A percentile compares a stretch with the other conserved stretches of the same genome.
Conservation (phyloP, 768 basidiomycete species). For the Tricholoma terreum region DNA sequence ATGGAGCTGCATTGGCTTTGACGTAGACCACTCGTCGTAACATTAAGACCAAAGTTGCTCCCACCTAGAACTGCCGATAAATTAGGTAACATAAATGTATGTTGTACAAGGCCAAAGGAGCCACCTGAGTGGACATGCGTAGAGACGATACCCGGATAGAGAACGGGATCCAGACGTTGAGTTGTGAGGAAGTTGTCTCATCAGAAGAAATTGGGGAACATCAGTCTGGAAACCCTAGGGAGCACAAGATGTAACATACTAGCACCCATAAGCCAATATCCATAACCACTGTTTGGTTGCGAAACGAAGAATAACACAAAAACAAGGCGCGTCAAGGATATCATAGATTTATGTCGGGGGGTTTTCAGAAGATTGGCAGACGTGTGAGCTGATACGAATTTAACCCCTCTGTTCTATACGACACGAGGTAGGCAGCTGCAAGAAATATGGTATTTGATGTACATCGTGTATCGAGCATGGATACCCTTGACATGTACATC, state of each 20-base stretch:
- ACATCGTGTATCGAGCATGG: too few relatives aligned
- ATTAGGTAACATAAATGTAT: not conserved
- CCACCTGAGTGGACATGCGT: constrained; percentile 33
- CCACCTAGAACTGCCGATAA: constrained; percentile 31
- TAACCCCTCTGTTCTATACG: too few relatives aligned
- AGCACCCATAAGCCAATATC: constrained; percentile 30
- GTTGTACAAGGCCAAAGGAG: not conserved
- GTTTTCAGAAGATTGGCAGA: too few relatives aligned
- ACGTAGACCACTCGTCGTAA: constrained; percentile 27
- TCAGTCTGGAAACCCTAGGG: not conserved
- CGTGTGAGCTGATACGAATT: too few relatives aligned
- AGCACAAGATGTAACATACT: constrained; percentile 17
- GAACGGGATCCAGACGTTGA: constrained; percentile 37
- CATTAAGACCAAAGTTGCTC: constrained; percentile 34
- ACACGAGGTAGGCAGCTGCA: too few relatives aligned
- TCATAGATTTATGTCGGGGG: too few relatives aligned
- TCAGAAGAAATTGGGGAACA: not conserved
- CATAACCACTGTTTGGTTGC: not conserved
- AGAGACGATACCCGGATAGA: constrained; percentile 30
- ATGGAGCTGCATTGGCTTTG: constrained; percentile 35
- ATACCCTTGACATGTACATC: too few relatives aligned
- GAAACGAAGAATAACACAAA: too few relatives aligned
- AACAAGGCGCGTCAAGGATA: too few relatives aligned
- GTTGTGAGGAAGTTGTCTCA: constrained; percentile 35
- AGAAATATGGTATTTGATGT: too few relatives aligned